phyloP scores from a whole-genome alignment of 768 basidiomycete species.

The Daedalea quercina region DNA sequence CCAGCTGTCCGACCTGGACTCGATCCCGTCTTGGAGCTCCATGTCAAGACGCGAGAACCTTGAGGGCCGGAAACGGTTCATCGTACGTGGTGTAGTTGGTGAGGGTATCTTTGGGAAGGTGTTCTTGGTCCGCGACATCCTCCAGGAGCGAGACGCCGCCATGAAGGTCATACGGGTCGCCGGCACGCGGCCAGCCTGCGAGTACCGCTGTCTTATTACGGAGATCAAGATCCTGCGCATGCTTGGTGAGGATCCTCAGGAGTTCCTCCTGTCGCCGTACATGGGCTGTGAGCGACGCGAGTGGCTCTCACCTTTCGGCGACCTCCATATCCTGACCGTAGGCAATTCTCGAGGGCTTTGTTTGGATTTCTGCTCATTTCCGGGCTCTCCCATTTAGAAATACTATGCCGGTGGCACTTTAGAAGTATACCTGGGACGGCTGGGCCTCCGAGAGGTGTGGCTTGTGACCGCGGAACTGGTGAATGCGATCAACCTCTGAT shows the following conservation, averaged over 20 bases:
- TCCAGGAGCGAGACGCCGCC: constrained; percentile 4
- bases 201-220: constrained; percentile 12
- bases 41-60: no score
- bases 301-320: constrained; percentile 9
- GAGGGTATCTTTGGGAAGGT: constrained; percentile 16
- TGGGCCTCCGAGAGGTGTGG: constrained; percentile 1
- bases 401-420: constrained; percentile 17
- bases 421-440: constrained; percentile 2
- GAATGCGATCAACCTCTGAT: not conserved
- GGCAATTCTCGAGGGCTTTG: not conserved
- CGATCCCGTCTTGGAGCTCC: not conserved
- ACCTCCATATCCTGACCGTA: constrained; percentile 17
- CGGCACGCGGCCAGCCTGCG: not conserved
- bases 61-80: not conserved
- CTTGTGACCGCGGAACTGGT: constrained; percentile 20
- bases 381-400: constrained; percentile 7
- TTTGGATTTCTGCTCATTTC: not conserved
- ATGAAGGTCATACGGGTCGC: constrained; percentile 17
- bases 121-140: constrained; percentile 11
- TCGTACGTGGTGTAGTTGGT: constrained; percentile 8
- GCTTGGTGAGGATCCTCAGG: not conserved
- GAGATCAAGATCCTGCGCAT: constrained; percentile 15
- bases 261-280: constrained; percentile 14
- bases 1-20: not conserved
- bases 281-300: constrained; percentile 2